Base-by-base conservation (phyloP, 2,329 filamentous ascomycete species). In the Aspergillus nomiae region DNA sequence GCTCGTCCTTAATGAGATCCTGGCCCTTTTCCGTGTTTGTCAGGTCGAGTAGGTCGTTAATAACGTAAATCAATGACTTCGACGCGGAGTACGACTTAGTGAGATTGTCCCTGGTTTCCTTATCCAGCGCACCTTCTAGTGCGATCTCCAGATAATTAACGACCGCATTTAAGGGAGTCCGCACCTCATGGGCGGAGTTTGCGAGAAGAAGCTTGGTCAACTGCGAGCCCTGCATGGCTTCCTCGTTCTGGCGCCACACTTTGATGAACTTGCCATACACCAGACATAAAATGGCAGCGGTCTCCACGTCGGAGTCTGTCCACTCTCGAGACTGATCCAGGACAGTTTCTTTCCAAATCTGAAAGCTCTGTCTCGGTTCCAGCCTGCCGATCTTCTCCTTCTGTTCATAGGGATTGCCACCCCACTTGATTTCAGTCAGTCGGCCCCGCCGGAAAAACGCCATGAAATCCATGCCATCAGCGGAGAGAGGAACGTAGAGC, bases 101-200 rank as follows among this genome's bases (percentile, higher is more conserved):
- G 7, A 97, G 81, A 64, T 95, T 96, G 6, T 97, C 93, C 24
- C 94, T 84, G 0, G 92, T 96, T 72, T 96, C 93, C 19, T 87
- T 81, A 66, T 96, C 93, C 3, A 97, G 81, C 0, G 83, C 81
- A 0, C 92, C 92, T 77, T 97, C 93, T 1, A 97, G 80, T 0
- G 93, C 93, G 67, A 97, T 96, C 70, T 97, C 93, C 1, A 97
- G 85, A 69, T 96, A 97, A 70, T 97, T 97, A 77, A 97, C 96
- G 71, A 97, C 96, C 19, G 93, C 93, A 71, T 97, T 97, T 2
- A 97, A 80, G 0, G 93, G 93, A 0, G 93, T 97, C 56, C 94
- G 89, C 10, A 97, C 92, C 80, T 97, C 93, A 67, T 97, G 94
- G 0, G 93, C 93, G 0, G 92, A 96, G 67, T 97, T 96, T 5